Conservation (phyloP, 768 basidiomycete species). For the Lactifluus pinguis region DNA sequence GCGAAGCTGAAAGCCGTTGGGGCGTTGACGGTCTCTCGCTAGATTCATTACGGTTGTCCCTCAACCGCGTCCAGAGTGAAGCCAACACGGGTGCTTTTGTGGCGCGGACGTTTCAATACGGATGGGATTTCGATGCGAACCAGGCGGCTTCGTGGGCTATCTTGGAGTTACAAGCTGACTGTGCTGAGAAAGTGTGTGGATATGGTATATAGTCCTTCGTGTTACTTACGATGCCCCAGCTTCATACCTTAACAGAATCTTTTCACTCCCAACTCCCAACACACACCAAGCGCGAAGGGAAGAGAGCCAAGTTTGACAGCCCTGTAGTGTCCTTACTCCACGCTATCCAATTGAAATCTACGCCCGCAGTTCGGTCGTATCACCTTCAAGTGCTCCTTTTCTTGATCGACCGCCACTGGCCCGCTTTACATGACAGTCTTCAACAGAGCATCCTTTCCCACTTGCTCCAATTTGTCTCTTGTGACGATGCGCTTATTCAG, state of each 20-base stretch:
- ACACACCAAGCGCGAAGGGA: conserved; percentile 30
- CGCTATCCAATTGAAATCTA: conserved; percentile 33
- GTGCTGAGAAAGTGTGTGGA: conserved; percentile 49
- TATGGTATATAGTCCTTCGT: neutral
- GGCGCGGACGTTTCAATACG: conserved; percentile 60
- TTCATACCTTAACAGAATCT: conserved; percentile 57
- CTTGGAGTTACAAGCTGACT: conserved; percentile 74
- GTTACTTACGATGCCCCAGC: conserved; percentile 30
- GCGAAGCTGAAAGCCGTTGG: conserved; percentile 56
- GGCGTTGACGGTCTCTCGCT: conserved; percentile 58
- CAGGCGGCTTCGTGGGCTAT: conserved; percentile 76
- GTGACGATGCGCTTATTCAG: conserved; percentile 58
- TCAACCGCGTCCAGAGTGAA: conserved; percentile 20
- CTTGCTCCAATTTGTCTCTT: conserved; percentile 52
- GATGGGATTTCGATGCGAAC: conserved; percentile 56
- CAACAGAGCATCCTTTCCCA: conserved; percentile 46
- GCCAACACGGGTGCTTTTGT: conserved; percentile 38
- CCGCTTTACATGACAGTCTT: conserved; percentile 45
- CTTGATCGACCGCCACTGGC: conserved; percentile 75
- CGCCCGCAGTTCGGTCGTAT: conserved; percentile 34
- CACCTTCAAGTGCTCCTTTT: conserved; percentile 77
- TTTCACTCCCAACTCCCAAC: conserved; percentile 31
- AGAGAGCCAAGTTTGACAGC: conserved; percentile 48
- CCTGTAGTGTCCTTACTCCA: conserved; percentile 49
- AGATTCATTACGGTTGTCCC: conserved; percentile 53